Base-by-base conservation (phyloP, 345 rosid genomes). In the Capsella bursapastoris region DNA sequence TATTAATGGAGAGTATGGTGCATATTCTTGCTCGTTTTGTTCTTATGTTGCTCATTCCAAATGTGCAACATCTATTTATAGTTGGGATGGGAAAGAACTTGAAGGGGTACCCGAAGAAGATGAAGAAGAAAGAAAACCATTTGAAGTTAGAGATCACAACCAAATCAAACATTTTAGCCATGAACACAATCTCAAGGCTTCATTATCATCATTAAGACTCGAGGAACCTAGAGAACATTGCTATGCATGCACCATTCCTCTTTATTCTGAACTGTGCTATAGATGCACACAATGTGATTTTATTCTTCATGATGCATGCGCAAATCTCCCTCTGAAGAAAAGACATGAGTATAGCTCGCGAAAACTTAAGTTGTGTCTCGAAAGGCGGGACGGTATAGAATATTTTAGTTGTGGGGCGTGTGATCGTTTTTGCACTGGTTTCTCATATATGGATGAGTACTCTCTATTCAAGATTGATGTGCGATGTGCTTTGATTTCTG, bases 401-500 rank as follows among this genome's bases (percentile, higher is more conserved):
- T 0, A 1, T 6, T 18, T 40, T 4, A 4, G 12, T 1, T 18
- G 32, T 59, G 0, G 0, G 18, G 14, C 37, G 9, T 48, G 74
- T 35, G 0, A 0, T 2, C 67, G 58, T 25, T 35, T 0, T 57
- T 70, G 57, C 45, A 70, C 13, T 1, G 74, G 57, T 57, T 70
- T 58, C 27, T 45, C 55, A 0, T 57, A 43, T 28, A 0, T 2
- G 15, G 0, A 10, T 13, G 3, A 38, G 13, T 38, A 38, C 43
- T 2, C 4, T 7, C 3, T 0, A 1, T 8, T 12, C 18, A 0
- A 0, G 3, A 29, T 69, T 8, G 65, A 57, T 58, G 57, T 57
- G 11, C 11, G 40, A 48, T 71, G 74, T 49, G 67, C 59, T 35
- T 71, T 28, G 15, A 16, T 25, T 25, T 49, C 40, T n/a, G 18